Conservation (phyloP, 805 yeast genomes). For the Saturnispora saitoi region DNA sequence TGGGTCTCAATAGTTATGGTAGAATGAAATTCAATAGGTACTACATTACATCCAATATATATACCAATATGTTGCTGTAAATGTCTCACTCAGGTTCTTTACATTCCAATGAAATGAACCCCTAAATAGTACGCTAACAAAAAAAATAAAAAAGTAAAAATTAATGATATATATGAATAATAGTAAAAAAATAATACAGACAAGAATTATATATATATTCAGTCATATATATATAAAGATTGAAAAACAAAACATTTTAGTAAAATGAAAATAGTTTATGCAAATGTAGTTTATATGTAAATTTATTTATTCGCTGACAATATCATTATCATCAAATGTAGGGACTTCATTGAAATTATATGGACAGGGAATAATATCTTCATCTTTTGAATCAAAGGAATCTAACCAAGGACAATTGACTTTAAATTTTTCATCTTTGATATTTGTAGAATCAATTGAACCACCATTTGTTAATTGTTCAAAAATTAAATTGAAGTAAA, state of each 20-base stretch:
- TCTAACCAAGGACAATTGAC: conserved; percentile 29
- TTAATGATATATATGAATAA: not conserved
- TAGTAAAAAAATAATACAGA: not conserved
- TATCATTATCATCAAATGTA: conserved; percentile 17
- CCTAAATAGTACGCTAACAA: not conserved
- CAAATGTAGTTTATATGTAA: not conserved
- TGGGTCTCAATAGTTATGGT: conserved; percentile 4
- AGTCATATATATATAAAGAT: not conserved
- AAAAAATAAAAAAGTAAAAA: not conserved
- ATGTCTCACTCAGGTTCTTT: conserved; percentile 4
- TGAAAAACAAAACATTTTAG: not conserved
- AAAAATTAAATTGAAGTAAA: conserved; percentile 57
- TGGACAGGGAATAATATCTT: conserved; percentile 13
- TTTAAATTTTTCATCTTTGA: conserved; percentile 16
- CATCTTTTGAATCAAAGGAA: conserved; percentile 25
- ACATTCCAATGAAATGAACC: not conserved
- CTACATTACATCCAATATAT: not conserved
- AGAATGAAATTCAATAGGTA: not conserved
- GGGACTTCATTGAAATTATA: conserved; percentile 21
- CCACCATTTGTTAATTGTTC: conserved; percentile 43
- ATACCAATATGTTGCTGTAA: not conserved
- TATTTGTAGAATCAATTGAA: conserved; percentile 15
- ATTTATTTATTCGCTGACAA: conserved; percentile 22
- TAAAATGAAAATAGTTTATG: not conserved
- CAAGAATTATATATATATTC: not conserved